These are phyloP conservation scores for Nemania sp. DNA, from an alignment of 2,329 filamentous ascomycete species.

Conservation along the genomic window DNA sequence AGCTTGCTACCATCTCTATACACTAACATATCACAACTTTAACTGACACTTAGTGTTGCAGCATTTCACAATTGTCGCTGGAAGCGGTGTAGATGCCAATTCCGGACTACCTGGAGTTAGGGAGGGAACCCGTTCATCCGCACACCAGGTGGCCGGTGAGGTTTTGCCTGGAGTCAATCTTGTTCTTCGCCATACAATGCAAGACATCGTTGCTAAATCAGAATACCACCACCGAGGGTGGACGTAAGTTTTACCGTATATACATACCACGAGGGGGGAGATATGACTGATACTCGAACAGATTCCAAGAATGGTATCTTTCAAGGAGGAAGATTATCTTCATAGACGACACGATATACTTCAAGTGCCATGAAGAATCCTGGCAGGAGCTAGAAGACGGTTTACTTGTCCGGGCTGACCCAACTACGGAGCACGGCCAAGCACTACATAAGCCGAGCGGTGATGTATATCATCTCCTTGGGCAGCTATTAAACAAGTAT, in stretches of 20 bases:
- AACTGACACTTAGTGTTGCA: too few species aligned
- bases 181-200: conserved; percentile 39
- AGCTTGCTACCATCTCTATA: too few species aligned
- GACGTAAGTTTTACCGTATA: conserved; percentile 36
- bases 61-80: conserved; percentile 40
- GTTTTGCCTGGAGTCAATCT: conserved; percentile 37
- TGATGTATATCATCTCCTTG: conserved; percentile 40
- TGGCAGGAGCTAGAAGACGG: conserved; percentile 40
- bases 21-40: too few species aligned
- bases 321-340: conserved; percentile 41
- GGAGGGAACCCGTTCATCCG: conserved; percentile 32
- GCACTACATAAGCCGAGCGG: conserved; percentile 38
- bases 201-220: conserved; percentile 37
- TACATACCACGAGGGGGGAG: background rate
- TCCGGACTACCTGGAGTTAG: conserved; percentile 38
- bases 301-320: conserved; percentile 43
- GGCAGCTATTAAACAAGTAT: conserved; percentile 41
- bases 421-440: conserved; percentile 34
- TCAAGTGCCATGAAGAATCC: conserved; percentile 36
- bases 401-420: conserved; percentile 28
- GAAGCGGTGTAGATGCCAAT: conserved; percentile 36
- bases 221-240: conserved; percentile 40
- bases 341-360: conserved; percentile 40
- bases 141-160: conserved; percentile 30
- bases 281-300: conserved; percentile 19